These are phyloP conservation scores for Sclerotinia subarctica DNA, from an alignment of 2,329 filamentous ascomycete genomes.

Conservation along the genomic window DNA sequence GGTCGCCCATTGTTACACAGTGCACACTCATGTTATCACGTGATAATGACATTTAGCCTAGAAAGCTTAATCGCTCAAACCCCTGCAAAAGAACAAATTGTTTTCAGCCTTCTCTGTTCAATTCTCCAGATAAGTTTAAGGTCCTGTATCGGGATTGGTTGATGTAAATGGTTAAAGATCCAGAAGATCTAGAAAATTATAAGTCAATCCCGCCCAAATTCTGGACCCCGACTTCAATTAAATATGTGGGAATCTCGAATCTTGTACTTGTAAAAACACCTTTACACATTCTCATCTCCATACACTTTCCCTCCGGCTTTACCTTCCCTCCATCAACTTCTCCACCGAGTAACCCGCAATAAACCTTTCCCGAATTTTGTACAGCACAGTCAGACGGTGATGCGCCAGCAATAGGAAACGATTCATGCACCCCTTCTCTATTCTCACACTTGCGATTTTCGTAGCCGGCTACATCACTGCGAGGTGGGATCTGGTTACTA, in stretches of 20 bases:
- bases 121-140: constrained; percentile 20
- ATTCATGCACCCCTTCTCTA: constrained; percentile 93
- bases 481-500: constrained; percentile 96
- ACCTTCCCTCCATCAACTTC: neutral
- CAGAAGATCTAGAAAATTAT: constrained; percentile 5
- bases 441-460: constrained; percentile 95
- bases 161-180: neutral
- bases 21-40: neutral
- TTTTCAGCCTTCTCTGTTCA: neutral
- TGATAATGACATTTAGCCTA: neutral
- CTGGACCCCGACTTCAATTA: constrained; percentile 13
- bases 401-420: constrained; percentile 35
- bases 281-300: neutral
- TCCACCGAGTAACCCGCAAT: neutral
- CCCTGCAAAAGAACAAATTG: constrained; percentile 18
- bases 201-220: constrained; percentile 14
- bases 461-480: constrained; percentile 99
- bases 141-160: constrained; percentile 19
- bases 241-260: constrained; percentile 14
- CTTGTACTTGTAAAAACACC: constrained; percentile 4
- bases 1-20: neutral
- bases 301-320: neutral
- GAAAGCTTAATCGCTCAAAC: constrained; percentile 8
- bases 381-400: constrained; percentile 24
- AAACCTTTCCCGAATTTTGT: neutral